These are phyloP conservation scores for Penicillium atrosanguineum DNA, from an alignment of 495 filamentous ascomycete species.

Conservation along the genomic window DNA sequence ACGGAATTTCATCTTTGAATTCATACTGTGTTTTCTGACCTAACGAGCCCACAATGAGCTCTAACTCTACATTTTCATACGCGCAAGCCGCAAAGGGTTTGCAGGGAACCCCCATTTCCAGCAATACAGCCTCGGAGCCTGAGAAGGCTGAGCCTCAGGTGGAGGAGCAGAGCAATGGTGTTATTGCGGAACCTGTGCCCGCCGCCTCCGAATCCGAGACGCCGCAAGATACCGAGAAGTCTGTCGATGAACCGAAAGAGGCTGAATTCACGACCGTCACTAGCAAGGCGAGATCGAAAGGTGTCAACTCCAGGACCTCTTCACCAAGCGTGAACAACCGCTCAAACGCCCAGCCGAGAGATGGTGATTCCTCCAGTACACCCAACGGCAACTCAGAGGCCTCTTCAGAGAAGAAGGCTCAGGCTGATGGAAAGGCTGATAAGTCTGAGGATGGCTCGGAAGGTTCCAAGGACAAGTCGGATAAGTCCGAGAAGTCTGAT, in stretches of 20 bases:
- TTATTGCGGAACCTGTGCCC: slow-evolving; percentile 19
- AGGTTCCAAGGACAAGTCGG: slow-evolving; percentile 38
- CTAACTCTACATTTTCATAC: slow-evolving; percentile 73
- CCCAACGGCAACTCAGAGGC: slow-evolving; percentile 64
- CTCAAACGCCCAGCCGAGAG: slow-evolving; percentile 61
- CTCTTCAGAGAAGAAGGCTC: slow-evolving; percentile 66
- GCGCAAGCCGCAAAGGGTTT: slow-evolving; percentile 89
- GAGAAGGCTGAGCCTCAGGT: slow-evolving; percentile 25
- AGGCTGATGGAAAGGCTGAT: slow-evolving; percentile 44
- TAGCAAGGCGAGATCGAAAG: slow-evolving; percentile 33
- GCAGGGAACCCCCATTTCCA: slow-evolving; percentile 37
- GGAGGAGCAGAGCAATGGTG: slow-evolving; percentile 27
- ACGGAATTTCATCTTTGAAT: slow-evolving; percentile 12
- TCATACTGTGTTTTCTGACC: slow-evolving; percentile 11
- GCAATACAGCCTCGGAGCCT: slow-evolving; percentile 37
- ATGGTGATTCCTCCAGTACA: slow-evolving; percentile 64
- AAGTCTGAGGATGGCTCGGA: slow-evolving; percentile 31
- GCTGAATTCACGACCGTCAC: slow-evolving; percentile 30
- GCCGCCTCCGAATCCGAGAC: slow-evolving; percentile 24
- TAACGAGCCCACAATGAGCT: slow-evolving; percentile 16
- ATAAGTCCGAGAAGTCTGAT: slow-evolving; percentile 20
- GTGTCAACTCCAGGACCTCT: slow-evolving; percentile 55
- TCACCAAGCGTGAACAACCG: slow-evolving; percentile 61
- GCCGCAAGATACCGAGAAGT: slow-evolving; percentile 28
- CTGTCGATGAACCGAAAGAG: slow-evolving; percentile 26